Conservation (phyloP, 2,329 filamentous ascomycete species). For the Aspergillus sergii region DNA sequence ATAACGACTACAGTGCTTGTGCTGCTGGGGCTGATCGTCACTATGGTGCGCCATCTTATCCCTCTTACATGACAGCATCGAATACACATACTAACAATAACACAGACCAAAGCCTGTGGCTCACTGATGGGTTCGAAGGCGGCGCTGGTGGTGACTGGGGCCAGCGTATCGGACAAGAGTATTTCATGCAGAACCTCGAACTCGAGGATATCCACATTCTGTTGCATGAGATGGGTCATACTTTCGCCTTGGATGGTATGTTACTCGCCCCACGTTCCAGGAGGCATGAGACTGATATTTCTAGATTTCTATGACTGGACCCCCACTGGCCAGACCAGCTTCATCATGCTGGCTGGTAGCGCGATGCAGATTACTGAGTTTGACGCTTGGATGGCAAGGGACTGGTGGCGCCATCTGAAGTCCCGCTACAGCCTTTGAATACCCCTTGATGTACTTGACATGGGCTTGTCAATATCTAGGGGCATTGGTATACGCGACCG, state of each 20-base stretch:
- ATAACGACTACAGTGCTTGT: slow-evolving; percentile 17
- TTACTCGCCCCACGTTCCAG: too few species aligned
- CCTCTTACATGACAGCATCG: accelerated
- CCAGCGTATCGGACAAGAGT: slow-evolving; percentile 18
- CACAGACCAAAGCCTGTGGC: slow-evolving; percentile 20
- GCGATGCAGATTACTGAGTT: slow-evolving; percentile 20
- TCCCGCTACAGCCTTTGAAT: slow-evolving; percentile 15
- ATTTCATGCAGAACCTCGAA: slow-evolving; percentile 17
- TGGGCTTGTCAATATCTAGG: background rate
- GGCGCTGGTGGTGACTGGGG: slow-evolving; percentile 22
- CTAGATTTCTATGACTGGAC: slow-evolving; percentile 23
- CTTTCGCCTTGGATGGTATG: slow-evolving; percentile 20
- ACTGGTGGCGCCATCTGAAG: slow-evolving; percentile 23
- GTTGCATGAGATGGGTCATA: slow-evolving; percentile 21
- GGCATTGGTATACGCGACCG: too few species aligned
- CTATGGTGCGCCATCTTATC: slow-evolving; percentile 9
- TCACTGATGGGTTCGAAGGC: slow-evolving; percentile 20
- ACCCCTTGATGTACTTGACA: background rate
- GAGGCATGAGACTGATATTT: too few species aligned
- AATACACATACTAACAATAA: background rate
- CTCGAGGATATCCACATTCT: slow-evolving; percentile 18
- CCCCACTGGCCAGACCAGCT: slow-evolving; percentile 14
- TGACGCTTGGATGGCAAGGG: slow-evolving; percentile 20
- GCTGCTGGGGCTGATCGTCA: slow-evolving; percentile 14
- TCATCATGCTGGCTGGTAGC: slow-evolving; percentile 21